Percentiles rank a stretch among this genome's conserved stretches.
Evolutionary conservation across 345 rosid genomes (phyloP).

Genomic region (Citrus mangshanensis): DNA sequence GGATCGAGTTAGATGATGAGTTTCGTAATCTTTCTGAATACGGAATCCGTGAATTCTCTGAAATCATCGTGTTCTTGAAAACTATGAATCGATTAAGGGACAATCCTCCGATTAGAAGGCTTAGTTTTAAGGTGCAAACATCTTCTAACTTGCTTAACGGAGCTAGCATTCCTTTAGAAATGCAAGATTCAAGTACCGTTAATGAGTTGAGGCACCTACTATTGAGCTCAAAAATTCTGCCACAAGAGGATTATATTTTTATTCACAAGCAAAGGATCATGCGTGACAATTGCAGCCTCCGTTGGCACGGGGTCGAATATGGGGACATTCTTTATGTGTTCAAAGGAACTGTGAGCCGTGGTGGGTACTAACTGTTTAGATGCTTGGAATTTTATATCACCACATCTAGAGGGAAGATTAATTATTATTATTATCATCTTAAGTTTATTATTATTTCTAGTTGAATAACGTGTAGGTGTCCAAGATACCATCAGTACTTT

Average conservation of each 20-base stretch:
- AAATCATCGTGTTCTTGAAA: constrained; percentile 59
- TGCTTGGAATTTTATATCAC: background rate
- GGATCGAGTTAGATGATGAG: constrained; percentile 68
- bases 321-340: constrained; percentile 75
- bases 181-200: constrained; percentile 59
- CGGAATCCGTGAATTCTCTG: constrained; percentile 56
- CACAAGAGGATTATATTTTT: constrained; percentile 69
- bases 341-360: constrained; percentile 55
- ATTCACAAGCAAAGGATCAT: constrained; percentile 85
- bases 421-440: too few species aligned
- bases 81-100: constrained; percentile 36
- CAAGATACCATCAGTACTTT: too few species aligned
- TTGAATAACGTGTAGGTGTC: background rate
- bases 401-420: background rate
- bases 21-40: constrained; percentile 64
- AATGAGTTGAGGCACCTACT: constrained; percentile 51
- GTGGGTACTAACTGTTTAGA: constrained; percentile 18
- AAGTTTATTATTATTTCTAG: background rate
- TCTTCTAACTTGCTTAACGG: constrained; percentile 65
- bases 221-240: constrained; percentile 46
- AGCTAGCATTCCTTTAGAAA: constrained; percentile 64
- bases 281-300: constrained; percentile 64
- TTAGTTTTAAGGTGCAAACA: constrained; percentile 60
- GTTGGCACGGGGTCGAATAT: constrained; percentile 77
- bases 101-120: constrained; percentile 35